Evolutionary conservation across 1,284 basidiomycete species (phyloP).

Genomic region (Puccinia hordei): DNA sequence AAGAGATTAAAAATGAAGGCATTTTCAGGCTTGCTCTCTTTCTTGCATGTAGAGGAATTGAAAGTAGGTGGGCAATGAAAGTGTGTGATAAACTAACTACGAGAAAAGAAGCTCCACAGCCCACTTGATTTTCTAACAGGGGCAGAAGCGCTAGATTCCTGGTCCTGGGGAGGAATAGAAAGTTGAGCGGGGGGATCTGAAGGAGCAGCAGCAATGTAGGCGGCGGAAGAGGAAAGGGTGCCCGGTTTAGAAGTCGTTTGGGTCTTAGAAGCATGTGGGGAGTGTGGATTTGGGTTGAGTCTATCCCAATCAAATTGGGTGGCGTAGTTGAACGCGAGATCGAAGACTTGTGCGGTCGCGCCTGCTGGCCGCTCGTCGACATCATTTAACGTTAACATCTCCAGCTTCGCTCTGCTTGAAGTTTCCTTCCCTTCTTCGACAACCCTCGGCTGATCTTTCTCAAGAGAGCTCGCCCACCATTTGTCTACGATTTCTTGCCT

Average conservation of each 20-base stretch:
- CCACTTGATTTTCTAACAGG: constrained; percentile 26
- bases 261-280: not conserved
- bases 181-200: no score
- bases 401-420: not conserved
- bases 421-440: not conserved
- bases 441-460: not conserved
- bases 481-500: not conserved
- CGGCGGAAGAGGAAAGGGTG: not conserved
- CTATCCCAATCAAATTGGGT: constrained; percentile 22
- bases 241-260: not conserved
- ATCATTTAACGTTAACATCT: not conserved
- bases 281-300: not conserved
- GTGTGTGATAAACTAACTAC: no score
- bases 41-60: no score
- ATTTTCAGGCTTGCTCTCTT: no score
- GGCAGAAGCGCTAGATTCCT: not conserved
- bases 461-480: constrained; percentile 11
- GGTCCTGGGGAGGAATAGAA: not conserved
- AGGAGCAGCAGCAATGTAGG: not conserved
- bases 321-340: constrained; percentile 33
- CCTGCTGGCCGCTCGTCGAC: not conserved
- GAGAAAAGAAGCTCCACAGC: constrained; percentile 25
- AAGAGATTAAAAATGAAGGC: no score
- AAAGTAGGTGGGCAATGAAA: no score
- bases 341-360: constrained; percentile 4